Conservation (phyloP, 2,329 filamentous ascomycete species). For the Penicillium sp. region DNA sequence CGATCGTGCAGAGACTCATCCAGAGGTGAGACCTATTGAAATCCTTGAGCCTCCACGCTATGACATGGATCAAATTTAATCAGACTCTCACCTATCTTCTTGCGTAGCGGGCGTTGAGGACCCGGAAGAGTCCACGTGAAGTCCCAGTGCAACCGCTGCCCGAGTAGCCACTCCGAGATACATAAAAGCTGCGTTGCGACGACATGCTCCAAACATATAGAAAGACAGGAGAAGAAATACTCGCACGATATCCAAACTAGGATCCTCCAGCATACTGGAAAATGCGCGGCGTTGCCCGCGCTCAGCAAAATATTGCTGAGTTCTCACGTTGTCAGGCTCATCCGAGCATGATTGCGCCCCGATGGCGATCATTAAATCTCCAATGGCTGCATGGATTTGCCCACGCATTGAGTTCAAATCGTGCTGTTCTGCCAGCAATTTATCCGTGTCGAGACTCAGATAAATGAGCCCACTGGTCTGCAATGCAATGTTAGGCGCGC, state of each 20-base stretch:
- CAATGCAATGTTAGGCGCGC: conserved; percentile 4
- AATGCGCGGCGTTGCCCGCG: conserved; percentile 47
- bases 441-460: conserved; percentile 28
- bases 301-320: conserved; percentile 41
- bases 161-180: conserved; percentile 56
- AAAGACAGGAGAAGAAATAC: conserved; percentile 53
- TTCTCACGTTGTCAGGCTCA: conserved; percentile 25
- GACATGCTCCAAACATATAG: conserved; percentile 55
- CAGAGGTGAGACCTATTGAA: conserved; percentile 37
- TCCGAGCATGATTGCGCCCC: conserved; percentile 45
- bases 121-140: conserved; percentile 37
- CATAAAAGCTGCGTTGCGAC: conserved; percentile 57
- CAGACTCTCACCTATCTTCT: conserved; percentile 4
- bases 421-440: conserved; percentile 5
- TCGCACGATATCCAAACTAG: conserved; percentile 49
- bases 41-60: too few species aligned
- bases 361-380: conserved; percentile 48
- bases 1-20: conserved; percentile 45
- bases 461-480: conserved; percentile 41
- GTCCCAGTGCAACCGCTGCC: conserved; percentile 52
- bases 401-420: conserved; percentile 16
- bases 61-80: conserved; percentile 1
- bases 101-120: conserved; percentile 12
- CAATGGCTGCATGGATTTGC: conserved; percentile 26
- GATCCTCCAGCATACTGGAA: conserved; percentile 48